phyloP scores from a whole-genome alignment of 2,329 filamentous ascomycete genomes.

The Polychaeton citri region DNA sequence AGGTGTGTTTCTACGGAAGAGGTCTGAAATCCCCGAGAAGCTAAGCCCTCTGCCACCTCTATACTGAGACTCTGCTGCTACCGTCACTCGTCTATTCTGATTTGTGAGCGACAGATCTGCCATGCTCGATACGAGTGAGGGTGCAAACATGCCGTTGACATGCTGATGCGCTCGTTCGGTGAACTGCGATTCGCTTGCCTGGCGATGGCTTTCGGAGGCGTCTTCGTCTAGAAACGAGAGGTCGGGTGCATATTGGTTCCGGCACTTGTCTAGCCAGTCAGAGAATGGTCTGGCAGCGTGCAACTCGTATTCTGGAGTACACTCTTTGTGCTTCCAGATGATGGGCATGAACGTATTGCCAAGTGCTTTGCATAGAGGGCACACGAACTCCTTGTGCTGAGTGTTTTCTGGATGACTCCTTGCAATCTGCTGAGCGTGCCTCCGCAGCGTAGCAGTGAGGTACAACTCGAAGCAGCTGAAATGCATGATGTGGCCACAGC shows the following conservation, averaged over 20 bases:
- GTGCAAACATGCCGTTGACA: conserved; percentile 15
- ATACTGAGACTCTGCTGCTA: not conserved
- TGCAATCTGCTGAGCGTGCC: conserved; percentile 86
- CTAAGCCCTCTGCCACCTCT: not conserved
- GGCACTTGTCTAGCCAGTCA: conserved; percentile 44
- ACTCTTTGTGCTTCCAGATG: conserved; percentile 84
- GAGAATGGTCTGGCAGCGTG: conserved; percentile 44
- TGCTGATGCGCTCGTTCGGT: conserved; percentile 7
- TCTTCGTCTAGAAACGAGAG: conserved; percentile 1
- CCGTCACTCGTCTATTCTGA: not conserved
- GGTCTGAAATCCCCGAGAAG: not conserved
- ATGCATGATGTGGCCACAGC: conserved; percentile 98
- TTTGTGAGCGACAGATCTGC: conserved; percentile 12
- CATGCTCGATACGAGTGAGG: conserved; percentile 17
- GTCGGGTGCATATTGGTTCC: conserved; percentile 1
- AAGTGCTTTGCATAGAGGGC: conserved; percentile 88
- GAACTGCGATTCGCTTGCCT: not conserved
- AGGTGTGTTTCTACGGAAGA: not conserved
- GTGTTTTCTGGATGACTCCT: conserved; percentile 81
- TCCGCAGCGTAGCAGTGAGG: conserved; percentile 65
- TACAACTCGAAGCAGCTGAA: conserved; percentile 91
- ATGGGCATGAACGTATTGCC: conserved; percentile 92
- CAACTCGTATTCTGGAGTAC: conserved; percentile 57
- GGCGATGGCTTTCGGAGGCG: not conserved
- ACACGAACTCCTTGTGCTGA: conserved; percentile 77